These are phyloP conservation scores for Fusarium cyanostomum DNA, from an alignment of 2,329 filamentous ascomycete species.

Conservation along the genomic window DNA sequence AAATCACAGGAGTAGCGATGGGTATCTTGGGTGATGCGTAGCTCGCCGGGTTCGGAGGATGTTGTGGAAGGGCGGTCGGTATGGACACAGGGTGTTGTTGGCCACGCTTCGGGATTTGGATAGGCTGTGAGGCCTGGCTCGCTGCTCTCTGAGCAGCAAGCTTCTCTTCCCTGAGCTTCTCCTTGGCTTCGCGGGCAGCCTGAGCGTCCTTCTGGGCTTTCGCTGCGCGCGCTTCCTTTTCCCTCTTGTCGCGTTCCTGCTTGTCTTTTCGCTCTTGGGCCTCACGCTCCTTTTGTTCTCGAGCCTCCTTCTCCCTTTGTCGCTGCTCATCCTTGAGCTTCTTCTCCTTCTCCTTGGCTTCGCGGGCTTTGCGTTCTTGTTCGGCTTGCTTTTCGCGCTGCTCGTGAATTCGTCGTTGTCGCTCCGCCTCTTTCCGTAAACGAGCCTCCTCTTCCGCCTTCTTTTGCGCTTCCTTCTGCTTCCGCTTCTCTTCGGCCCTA, in stretches of 20 bases:
- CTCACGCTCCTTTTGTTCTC: constrained; percentile 76
- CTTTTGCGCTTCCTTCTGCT: constrained; percentile 89
- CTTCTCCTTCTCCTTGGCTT: constrained; percentile 75
- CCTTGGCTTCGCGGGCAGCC: constrained; percentile 58
- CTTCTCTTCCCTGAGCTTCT: constrained; percentile 75
- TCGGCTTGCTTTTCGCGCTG: constrained; percentile 88
- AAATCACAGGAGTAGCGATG: constrained; percentile 80
- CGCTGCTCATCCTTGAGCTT: constrained; percentile 85
- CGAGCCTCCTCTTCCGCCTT: constrained; percentile 92
- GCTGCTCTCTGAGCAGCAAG: constrained; percentile 48
- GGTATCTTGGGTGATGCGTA: constrained; percentile 82
- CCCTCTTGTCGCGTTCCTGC: constrained; percentile 69
- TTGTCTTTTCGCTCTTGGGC: constrained; percentile 70
- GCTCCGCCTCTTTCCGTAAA: constrained; percentile 84
- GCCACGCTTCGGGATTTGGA: constrained; percentile 51
- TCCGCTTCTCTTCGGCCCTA: constrained; percentile 89
- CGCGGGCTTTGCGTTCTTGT: constrained; percentile 79
- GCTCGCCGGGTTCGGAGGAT: constrained; percentile 64
- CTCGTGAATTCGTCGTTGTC: constrained; percentile 79
- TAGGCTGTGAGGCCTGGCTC: constrained; percentile 48
- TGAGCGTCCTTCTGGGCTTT: constrained; percentile 69
- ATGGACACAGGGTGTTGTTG: constrained; percentile 54
- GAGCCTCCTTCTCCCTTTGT: constrained; percentile 79
- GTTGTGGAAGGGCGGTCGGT: constrained; percentile 65
- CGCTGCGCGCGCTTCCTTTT: constrained; percentile 65